Evolutionary conservation across 768 basidiomycete species (phyloP).

Genomic region (Tylopilus felleus): DNA sequence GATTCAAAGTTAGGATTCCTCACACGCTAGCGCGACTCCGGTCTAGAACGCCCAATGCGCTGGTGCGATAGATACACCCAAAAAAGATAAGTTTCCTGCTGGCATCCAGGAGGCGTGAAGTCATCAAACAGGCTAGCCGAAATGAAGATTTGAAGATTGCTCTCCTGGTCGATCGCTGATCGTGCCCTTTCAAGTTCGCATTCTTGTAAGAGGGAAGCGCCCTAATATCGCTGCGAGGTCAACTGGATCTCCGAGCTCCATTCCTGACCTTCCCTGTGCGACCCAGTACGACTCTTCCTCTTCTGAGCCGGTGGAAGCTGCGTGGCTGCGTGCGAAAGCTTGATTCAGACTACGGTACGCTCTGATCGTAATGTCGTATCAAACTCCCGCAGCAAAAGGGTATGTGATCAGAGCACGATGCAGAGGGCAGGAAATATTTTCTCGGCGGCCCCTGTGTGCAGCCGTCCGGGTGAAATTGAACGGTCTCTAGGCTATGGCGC

Average conservation of each 20-base stretch:
- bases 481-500: too few species aligned
- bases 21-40: slow-evolving; percentile 3
- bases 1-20: background rate
- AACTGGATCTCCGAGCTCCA: background rate
- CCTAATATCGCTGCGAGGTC: background rate
- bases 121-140: slow-evolving; percentile 24
- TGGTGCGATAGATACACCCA: background rate
- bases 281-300: too few species aligned
- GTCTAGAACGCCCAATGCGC: slow-evolving; percentile 12
- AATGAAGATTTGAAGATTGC: slow-evolving; percentile 24
- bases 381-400: too few species aligned
- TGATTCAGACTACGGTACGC: too few species aligned
- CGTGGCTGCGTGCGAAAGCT: too few species aligned
- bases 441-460: too few species aligned
- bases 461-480: too few species aligned
- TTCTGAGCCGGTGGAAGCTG: too few species aligned
- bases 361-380: too few species aligned
- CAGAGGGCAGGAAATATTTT: too few species aligned
- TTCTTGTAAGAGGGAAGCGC: background rate
- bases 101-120: slow-evolving; percentile 8
- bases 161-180: slow-evolving; percentile 28
- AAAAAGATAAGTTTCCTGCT: background rate
- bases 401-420: too few species aligned
- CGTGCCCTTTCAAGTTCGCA: slow-evolving; percentile 9
- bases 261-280: background rate